phyloP scores from a whole-genome alignment of 208 protist species.

The Wallacemonas sp. region DNA sequence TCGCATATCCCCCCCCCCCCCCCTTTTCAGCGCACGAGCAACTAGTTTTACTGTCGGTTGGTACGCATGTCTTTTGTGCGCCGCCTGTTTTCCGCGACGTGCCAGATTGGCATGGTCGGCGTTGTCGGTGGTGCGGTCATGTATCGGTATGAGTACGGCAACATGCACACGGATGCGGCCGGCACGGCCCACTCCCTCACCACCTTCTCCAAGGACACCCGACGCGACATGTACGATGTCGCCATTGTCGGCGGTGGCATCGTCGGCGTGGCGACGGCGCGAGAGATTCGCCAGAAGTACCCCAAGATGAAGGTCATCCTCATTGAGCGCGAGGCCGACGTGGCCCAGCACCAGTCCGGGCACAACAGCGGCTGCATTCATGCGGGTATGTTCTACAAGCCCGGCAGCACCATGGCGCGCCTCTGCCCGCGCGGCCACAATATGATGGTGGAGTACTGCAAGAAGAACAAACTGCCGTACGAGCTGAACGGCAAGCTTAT shows the following conservation, averaged over 20 bases:
- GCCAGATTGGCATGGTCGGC: slow-evolving; percentile 51
- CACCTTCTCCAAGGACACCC: slow-evolving; percentile 47
- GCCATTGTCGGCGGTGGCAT: slow-evolving; percentile 90
- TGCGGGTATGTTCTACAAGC: slow-evolving; percentile 92
- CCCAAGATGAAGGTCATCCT: slow-evolving; percentile 79
- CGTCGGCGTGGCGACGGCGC: slow-evolving; percentile 77
- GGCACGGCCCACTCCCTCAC: slow-evolving; percentile 43
- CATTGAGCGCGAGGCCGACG: slow-evolving; percentile 85
- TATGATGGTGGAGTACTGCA: slow-evolving; percentile 87
- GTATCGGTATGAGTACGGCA: slow-evolving; percentile 57
- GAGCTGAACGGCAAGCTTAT: slow-evolving; percentile 91
- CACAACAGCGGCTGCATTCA: slow-evolving; percentile 94
- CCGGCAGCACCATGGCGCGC: slow-evolving; percentile 69
- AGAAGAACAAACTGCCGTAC: slow-evolving; percentile 79
- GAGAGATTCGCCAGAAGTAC: slow-evolving; percentile 65
- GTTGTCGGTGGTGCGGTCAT: slow-evolving; percentile 36
- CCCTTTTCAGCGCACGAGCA: neutral
- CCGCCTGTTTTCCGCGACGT: slow-evolving; percentile 25
- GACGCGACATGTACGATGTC: slow-evolving; percentile 83
- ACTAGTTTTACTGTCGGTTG: too few species aligned
- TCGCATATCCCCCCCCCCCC: neutral
- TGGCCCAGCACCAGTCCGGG: slow-evolving; percentile 89
- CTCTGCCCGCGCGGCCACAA: slow-evolving; percentile 87
- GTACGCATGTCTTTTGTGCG: slow-evolving; percentile 12
- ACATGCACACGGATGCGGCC: slow-evolving; percentile 31